These are phyloP conservation scores for Penicillium cosmopolitanum DNA, from an alignment of 495 filamentous ascomycete species.

Conservation along the genomic window DNA sequence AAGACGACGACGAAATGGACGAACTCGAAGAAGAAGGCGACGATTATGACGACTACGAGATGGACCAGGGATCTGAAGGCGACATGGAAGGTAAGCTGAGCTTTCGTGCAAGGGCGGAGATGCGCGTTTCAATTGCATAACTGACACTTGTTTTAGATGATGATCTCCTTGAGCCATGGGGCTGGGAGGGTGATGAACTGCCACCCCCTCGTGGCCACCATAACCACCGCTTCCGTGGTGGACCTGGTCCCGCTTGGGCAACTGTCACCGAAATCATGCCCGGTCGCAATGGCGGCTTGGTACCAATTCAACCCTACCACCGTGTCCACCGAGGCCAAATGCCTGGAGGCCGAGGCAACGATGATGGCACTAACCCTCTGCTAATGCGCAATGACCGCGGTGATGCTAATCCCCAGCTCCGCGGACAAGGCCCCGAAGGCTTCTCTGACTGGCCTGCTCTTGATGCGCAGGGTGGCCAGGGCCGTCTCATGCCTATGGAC, in stretches of 20 bases:
- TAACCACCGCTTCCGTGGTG: slow-evolving; percentile 48
- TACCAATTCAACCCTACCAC: slow-evolving; percentile 55
- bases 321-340: slow-evolving; percentile 54
- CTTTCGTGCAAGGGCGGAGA: neutral
- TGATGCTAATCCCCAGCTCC: slow-evolving; percentile 34
- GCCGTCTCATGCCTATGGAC: slow-evolving; percentile 55
- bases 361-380: slow-evolving; percentile 84
- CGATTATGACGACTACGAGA: slow-evolving; percentile 47
- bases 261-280: slow-evolving; percentile 51
- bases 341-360: slow-evolving; percentile 44
- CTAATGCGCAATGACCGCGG: slow-evolving; percentile 52
- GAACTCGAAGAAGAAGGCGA: slow-evolving; percentile 54
- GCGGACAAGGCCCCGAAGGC: slow-evolving; percentile 34
- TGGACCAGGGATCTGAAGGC: slow-evolving; percentile 47
- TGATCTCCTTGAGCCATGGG: slow-evolving; percentile 57
- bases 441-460: slow-evolving; percentile 62
- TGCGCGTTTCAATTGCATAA: neutral
- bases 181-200: slow-evolving; percentile 57
- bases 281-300: slow-evolving; percentile 41
- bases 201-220: slow-evolving; percentile 50
- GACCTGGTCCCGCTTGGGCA: slow-evolving; percentile 43
- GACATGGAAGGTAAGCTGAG: slow-evolving; percentile 44
- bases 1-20: slow-evolving; percentile 58
- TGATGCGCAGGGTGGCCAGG: slow-evolving; percentile 48
- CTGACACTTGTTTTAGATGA: slow-evolving; percentile 39